A percentile compares a stretch with the other conserved stretches of the same genome.
Evolutionary conservation across 1,284 basidiomycete genomes (phyloP).

Genomic region (Trametes pubescens): DNA sequence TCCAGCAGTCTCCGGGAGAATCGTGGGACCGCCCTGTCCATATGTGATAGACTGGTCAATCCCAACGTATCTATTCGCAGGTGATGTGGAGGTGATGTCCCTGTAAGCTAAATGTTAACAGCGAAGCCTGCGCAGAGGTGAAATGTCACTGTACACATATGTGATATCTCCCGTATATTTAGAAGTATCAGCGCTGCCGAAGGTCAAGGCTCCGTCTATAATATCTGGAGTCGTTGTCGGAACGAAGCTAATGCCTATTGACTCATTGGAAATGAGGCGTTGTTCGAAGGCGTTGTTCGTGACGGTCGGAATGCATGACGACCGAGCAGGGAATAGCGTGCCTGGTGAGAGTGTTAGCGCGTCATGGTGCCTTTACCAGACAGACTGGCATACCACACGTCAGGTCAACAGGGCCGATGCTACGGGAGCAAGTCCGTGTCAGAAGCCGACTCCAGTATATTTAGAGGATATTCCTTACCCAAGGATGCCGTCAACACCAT

Average conservation of each 20-base stretch:
- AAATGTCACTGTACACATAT: slow-evolving; percentile 51
- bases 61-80: slow-evolving; percentile 44
- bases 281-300: slow-evolving; percentile 56
- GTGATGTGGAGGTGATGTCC: slow-evolving; percentile 41
- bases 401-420: slow-evolving; percentile 55
- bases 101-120: slow-evolving; percentile 13
- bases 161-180: slow-evolving; percentile 57
- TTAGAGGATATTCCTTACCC: slow-evolving; percentile 34
- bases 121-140: neutral
- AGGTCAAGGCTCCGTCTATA: slow-evolving; percentile 42
- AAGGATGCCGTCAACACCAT: slow-evolving; percentile 57
- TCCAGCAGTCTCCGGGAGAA: slow-evolving; percentile 36
- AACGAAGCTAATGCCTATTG: slow-evolving; percentile 55
- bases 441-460: neutral
- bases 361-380: neutral
- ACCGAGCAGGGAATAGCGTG: neutral
- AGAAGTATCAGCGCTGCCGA: slow-evolving; percentile 55
- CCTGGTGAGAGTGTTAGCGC: neutral
- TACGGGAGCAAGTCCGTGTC: neutral
- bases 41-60: slow-evolving; percentile 38
- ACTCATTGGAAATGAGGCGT: slow-evolving; percentile 34
- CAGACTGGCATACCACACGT: slow-evolving; percentile 38
- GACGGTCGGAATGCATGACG: slow-evolving; percentile 44
- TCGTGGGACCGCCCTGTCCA: slow-evolving; percentile 33
- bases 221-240: slow-evolving; percentile 43